phyloP scores from a whole-genome alignment of 2,329 filamentous ascomycete species.

The Neoarthrinium moseri region DNA sequence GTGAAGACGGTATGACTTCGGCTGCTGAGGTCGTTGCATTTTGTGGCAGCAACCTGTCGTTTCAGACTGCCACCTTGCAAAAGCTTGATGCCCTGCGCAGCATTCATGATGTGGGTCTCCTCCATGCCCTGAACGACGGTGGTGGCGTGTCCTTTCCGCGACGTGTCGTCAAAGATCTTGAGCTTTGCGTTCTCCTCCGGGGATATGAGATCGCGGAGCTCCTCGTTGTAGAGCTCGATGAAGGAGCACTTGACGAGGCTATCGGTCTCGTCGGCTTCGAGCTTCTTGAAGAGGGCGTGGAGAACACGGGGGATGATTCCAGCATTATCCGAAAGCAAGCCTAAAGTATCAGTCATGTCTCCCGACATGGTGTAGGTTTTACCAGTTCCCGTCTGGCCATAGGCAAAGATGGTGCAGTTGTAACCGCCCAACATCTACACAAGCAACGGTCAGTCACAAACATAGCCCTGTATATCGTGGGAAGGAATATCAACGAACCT shows the following conservation, averaged over 20 bases:
- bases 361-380: constrained; percentile 99
- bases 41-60: constrained; percentile 98
- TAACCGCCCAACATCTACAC: constrained; percentile 84
- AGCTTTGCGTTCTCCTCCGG: constrained; percentile 80
- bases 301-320: constrained; percentile 94
- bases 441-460: too few species aligned
- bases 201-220: constrained; percentile 85
- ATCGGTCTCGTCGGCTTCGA: constrained; percentile 76
- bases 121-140: constrained; percentile 98
- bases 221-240: constrained; percentile 98
- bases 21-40: constrained; percentile 97
- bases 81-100: constrained; percentile 81
- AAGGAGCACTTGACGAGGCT: constrained; percentile 96
- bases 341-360: constrained; percentile 85
- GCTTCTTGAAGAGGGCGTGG: constrained; percentile 80
- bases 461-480: background rate
- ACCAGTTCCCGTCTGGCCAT: constrained; percentile 95
- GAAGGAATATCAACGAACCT: constrained; percentile 54
- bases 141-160: constrained; percentile 77
- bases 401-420: constrained; percentile 98
- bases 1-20: constrained; percentile 98
- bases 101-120: constrained; percentile 86
- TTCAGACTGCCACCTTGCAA: constrained; percentile 88
- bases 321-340: constrained; percentile 84
- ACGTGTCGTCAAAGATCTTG: constrained; percentile 92